Conservation (phyloP, 345 rosid genomes). For the Tarenaya hassleriana region DNA sequence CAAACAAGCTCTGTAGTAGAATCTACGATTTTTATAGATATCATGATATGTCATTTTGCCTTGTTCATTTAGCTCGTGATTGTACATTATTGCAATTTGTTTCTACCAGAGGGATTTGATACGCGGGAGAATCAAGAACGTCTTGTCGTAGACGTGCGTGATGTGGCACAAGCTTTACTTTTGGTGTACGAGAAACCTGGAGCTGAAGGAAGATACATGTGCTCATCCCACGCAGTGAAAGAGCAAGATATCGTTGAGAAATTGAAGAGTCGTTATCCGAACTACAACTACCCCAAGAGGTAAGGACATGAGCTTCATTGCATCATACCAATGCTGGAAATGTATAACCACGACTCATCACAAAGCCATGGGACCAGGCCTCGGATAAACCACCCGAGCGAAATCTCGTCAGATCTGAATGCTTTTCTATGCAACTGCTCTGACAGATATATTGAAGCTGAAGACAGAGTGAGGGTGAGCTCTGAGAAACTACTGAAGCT, state of each 20-base stretch:
- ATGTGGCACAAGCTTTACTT: conserved; percentile 55
- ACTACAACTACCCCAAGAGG: conserved; percentile 52
- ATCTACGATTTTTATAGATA: not conserved
- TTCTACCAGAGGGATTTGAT: conserved; percentile 37
- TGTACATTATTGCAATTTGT: not conserved
- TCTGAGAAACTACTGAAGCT: conserved; percentile 42
- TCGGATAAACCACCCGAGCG: no score
- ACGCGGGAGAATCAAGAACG: conserved; percentile 30
- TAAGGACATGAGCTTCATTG: conserved; percentile 17
- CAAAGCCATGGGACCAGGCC: not conserved
- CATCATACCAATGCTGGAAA: not conserved
- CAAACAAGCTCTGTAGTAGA: not conserved
- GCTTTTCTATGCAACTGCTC: conserved; percentile 11
- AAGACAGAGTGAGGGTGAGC: conserved; percentile 21
- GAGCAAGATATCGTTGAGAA: conserved; percentile 36
- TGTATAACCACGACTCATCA: not conserved
- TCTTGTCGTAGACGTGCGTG: conserved; percentile 47
- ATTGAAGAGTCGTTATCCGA: conserved; percentile 45
- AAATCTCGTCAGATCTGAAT: not conserved
- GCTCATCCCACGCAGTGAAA: conserved; percentile 31
- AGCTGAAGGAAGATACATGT: conserved; percentile 65
- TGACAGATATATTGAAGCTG: conserved; percentile 34
- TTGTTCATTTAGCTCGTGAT: conserved; percentile 1
- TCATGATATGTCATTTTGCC: not conserved
- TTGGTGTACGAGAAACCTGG: conserved; percentile 52